Base-by-base conservation (phyloP, 495 filamentous ascomycete genomes). In the Lophium mytilinum region DNA sequence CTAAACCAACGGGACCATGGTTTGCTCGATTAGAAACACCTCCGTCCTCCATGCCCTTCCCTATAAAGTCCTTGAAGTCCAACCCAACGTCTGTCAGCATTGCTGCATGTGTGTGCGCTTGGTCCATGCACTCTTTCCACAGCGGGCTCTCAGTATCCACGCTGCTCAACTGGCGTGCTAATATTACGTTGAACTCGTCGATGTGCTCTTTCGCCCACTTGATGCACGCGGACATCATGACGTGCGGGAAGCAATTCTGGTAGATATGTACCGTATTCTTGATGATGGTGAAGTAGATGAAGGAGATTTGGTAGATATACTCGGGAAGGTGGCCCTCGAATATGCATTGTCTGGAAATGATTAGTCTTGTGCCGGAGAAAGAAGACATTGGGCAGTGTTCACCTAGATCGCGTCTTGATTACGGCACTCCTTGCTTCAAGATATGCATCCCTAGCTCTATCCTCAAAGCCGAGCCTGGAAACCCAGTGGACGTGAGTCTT, bases 241-340 rank as follows among this genome's bases (percentile, higher is more conserved):
- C 72, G 18, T 86, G 77, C 3, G 91, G 87, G 68, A 97, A 99
- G 67, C 90, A 95, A 58, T 82, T 78, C 67, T 95, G 88, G 68
- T 91, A 96, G 64, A 87, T 88, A 66, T 77, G 80, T 58, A 95
- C 83, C 6, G 92, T 96, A 69, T 96, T 95, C 52, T 84, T 83
- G 69, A 96, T 94, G 60, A 96, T 80, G 30, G 84, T 87, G 76
- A 99, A 99, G 70, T 95, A 95, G 50, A 96, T 90, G 59, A 87
- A 95, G 3, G 93, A 92, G n/a, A 99, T 79, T 68, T 95, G 87
- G 74, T 87, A 95, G 65, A 97, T 90, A 71, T 99, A 96, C 9
- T 88, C 80, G 14, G 85, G 87, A 6, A 97, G 81, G 64, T 95
- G 84, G 36, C 93, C 93, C 69, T 95, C 89, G 71, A 97, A 96